Evolutionary conservation across 352 stramenopile species (phyloP).

Genomic region (Globisporangium radiosum): DNA sequence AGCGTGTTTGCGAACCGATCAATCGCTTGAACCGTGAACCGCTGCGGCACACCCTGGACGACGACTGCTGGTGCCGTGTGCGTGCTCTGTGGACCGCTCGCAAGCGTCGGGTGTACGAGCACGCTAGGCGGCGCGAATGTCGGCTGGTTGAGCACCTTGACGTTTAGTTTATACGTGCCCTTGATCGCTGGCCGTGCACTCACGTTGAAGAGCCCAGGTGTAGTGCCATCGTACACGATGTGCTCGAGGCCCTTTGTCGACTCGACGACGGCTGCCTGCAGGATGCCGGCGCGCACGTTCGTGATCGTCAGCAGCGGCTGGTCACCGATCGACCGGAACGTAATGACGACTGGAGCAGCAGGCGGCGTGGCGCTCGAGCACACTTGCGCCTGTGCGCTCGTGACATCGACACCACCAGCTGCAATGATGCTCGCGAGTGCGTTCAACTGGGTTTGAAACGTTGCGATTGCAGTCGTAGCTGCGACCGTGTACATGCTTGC

Average conservation of each 20-base stretch:
- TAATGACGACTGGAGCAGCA: slow-evolving; percentile 29
- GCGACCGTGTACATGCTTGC: slow-evolving; percentile 26
- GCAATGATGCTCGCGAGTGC: slow-evolving; percentile 24
- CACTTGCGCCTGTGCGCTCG: slow-evolving; percentile 24
- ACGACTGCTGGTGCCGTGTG: slow-evolving; percentile 81
- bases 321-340: slow-evolving; percentile 44
- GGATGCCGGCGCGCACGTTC: slow-evolving; percentile 43
- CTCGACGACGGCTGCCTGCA: slow-evolving; percentile 39
- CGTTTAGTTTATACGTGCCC: slow-evolving; percentile 49
- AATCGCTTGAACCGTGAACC: slow-evolving; percentile 85
- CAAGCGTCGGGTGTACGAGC: slow-evolving; percentile 69
- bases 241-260: slow-evolving; percentile 58
- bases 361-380: slow-evolving; percentile 22
- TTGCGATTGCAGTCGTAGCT: slow-evolving; percentile 22
- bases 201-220: slow-evolving; percentile 73
- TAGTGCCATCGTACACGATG: slow-evolving; percentile 60
- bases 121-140: slow-evolving; percentile 74
- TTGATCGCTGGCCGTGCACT: slow-evolving; percentile 79
- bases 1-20: slow-evolving; percentile 92
- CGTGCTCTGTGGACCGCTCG: slow-evolving; percentile 51
- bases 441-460: slow-evolving; percentile 52
- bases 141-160: slow-evolving; percentile 38
- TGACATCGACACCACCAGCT: slow-evolving; percentile 45
- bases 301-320: slow-evolving; percentile 27
- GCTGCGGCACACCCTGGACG: slow-evolving; percentile 61